Base-by-base conservation (phyloP, 1,284 basidiomycete genomes). In the Sporisorium graminicola region DNA sequence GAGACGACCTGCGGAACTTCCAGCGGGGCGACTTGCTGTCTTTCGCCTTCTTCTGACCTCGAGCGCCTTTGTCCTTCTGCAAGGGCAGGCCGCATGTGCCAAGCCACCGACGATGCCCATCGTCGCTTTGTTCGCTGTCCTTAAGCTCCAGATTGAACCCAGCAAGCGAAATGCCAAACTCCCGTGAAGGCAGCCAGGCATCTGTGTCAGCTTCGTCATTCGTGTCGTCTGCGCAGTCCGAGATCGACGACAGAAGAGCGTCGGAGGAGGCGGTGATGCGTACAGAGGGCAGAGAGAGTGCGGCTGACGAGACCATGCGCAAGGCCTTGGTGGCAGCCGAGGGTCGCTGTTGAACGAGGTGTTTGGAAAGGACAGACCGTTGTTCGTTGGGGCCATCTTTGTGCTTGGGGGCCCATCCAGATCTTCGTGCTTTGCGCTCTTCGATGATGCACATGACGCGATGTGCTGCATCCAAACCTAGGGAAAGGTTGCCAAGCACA, bases 51-150 rank as follows among this genome's bases (percentile, higher is more conserved):
- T 31, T 40, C 47, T 65, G 13, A 29, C 20, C 12, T 16, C 59
- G 47, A 35, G 13, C n/a, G n/a, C 37, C 5, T 26, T 58, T 51
- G 31, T 50, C 44, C 4, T 29, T 10, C 35, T 55, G 63, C 13
- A 22, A 20, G 6, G 63, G 40, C 7, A 73, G 24, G 12, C 83
- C 82, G 64, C 82, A 85, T 0, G 81, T 77, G 33, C 83, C 83
- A 3, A 85, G 69, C 81, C 81, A 85, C 16, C 67, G 66, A 57
- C 79, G 81, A 64, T 85, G 83, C 20, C 70, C 63, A 14, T 47
- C 53, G 35, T 83, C 73, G 8, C n/a, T 27, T 0, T 74, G 70
- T 33, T 77, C 58, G 67, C 83, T 85, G 27, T 71, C 65, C 13
- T 51, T 60, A 22, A 83, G 57, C 31, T 76, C 63, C n/a, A 83